Evolutionary conservation across 495 filamentous ascomycete species (phyloP).

Genomic region (Penicillium diatomitis): DNA sequence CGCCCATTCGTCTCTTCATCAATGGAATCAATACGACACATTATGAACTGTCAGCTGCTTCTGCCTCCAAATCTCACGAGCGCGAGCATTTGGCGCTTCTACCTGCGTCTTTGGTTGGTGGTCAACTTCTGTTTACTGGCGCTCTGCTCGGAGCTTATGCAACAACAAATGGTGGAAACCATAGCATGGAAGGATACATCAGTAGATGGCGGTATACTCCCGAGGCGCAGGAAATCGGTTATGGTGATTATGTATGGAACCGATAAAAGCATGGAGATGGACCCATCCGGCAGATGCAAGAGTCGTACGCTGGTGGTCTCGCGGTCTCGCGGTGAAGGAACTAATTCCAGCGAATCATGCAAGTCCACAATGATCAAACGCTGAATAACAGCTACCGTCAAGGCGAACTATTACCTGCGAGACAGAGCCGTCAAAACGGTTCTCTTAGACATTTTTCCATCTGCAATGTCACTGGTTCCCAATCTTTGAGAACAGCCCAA

Average conservation of each 20-base stretch:
- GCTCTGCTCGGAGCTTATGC: slow-evolving; percentile 14
- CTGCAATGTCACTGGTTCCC: too few relatives aligned
- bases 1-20: slow-evolving; percentile 4
- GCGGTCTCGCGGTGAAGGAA: too few relatives aligned
- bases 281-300: too few relatives aligned
- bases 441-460: too few relatives aligned
- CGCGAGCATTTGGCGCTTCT: not conserved
- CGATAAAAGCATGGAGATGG: too few relatives aligned
- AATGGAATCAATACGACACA: slow-evolving; percentile 8
- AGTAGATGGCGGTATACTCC: slow-evolving; percentile 1
- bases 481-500: too few relatives aligned
- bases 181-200: not conserved
- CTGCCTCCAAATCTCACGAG: not conserved
- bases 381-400: too few relatives aligned
- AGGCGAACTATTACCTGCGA: too few relatives aligned
- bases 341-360: too few relatives aligned
- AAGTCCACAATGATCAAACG: too few relatives aligned
- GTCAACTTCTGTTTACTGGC: slow-evolving; percentile 11
- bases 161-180: slow-evolving; percentile 10
- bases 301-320: too few relatives aligned
- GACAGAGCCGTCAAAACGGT: too few relatives aligned
- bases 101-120: slow-evolving; percentile 8
- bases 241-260: not conserved
- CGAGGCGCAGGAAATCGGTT: not conserved
- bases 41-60: slow-evolving; percentile 9